phyloP scores from a whole-genome alignment of 2,329 filamentous ascomycete genomes.

The Cordyceps cicadae region DNA sequence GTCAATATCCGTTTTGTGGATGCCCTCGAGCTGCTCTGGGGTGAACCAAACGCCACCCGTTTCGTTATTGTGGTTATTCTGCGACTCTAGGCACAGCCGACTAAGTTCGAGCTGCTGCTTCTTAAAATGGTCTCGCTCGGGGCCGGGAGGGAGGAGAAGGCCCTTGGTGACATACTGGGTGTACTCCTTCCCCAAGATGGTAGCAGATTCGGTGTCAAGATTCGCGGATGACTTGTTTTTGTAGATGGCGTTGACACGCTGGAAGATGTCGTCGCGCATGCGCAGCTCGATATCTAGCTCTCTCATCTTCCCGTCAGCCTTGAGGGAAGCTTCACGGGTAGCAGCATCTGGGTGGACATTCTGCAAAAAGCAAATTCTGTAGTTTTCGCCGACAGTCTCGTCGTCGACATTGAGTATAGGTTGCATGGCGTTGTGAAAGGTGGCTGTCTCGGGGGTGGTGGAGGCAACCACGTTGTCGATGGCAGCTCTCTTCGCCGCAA shows the following conservation, averaged over 20 bases:
- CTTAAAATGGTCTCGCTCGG: conserved; percentile 71
- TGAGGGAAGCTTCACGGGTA: conserved; percentile 66
- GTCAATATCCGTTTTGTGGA: conserved; percentile 61
- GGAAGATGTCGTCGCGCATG: conserved; percentile 77
- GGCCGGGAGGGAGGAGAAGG: conserved; percentile 59
- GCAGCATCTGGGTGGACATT: conserved; percentile 62
- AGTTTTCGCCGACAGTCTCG: conserved; percentile 45
- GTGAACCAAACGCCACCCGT: conserved; percentile 75
- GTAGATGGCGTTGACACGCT: conserved; percentile 51
- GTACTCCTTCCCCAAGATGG: conserved; percentile 69
- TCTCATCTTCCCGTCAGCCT: conserved; percentile 67
- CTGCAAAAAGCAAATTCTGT: conserved; percentile 73
- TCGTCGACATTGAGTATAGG: conserved; percentile 72
- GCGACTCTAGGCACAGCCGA: conserved; percentile 64
- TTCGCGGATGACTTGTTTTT: conserved; percentile 41
- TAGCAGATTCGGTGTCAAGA: conserved; percentile 60
- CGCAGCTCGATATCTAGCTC: conserved; percentile 69
- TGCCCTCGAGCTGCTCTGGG: conserved; percentile 62
- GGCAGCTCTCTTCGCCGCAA: conserved; percentile 52
- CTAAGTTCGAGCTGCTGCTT: conserved; percentile 76
- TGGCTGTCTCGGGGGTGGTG: conserved; percentile 43
- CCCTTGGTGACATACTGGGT: conserved; percentile 72
- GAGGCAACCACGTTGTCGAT: conserved; percentile 60
- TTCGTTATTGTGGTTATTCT: conserved; percentile 78
- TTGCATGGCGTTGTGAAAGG: conserved; percentile 46